Percentiles rank a stretch among this genome's conserved stretches.
Conservation (phyloP, 2,329 filamentous ascomycete genomes). For the Phaeosphaeriaceae sp. region DNA sequence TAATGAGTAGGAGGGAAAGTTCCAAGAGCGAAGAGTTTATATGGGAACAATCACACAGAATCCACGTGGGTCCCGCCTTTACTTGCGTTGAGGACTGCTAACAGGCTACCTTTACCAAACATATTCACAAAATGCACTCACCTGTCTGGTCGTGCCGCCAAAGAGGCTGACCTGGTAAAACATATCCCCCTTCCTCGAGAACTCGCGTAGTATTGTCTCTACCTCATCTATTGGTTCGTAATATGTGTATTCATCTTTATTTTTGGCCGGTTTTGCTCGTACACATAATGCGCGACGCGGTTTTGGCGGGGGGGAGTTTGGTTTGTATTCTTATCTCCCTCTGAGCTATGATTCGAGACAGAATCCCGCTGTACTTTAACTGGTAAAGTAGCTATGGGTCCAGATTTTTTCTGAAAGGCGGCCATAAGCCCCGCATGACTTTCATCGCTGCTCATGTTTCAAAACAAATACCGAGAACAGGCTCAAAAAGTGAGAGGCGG, state of each 20-base stretch:
- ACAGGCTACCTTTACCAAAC: conserved; percentile 4
- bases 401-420: conserved; percentile 28
- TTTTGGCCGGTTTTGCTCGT: conserved; percentile 28
- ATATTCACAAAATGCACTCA: conserved; percentile 51
- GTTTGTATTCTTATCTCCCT: conserved; percentile 2
- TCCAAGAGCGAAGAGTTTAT: not conserved
- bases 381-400: not conserved
- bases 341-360: conserved; percentile 22
- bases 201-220: conserved; percentile 50
- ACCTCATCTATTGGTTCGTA: conserved; percentile 44
- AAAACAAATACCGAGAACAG: not conserved
- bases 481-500: no score
- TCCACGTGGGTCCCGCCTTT: not conserved
- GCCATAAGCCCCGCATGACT: conserved; percentile 35
- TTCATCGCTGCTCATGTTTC: conserved; percentile 34
- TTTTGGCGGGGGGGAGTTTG: not conserved
- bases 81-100: not conserved
- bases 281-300: conserved; percentile 31
- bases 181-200: conserved; percentile 36
- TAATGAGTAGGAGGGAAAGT: not conserved
- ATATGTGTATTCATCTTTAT: conserved; percentile 43
- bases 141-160: conserved; percentile 49
- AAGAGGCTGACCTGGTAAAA: conserved; percentile 52
- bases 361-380: conserved; percentile 4
- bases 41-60: not conserved